phyloP scores from a whole-genome alignment of 371 early-diverging fungal genomes.

The Mortierella sp. region DNA sequence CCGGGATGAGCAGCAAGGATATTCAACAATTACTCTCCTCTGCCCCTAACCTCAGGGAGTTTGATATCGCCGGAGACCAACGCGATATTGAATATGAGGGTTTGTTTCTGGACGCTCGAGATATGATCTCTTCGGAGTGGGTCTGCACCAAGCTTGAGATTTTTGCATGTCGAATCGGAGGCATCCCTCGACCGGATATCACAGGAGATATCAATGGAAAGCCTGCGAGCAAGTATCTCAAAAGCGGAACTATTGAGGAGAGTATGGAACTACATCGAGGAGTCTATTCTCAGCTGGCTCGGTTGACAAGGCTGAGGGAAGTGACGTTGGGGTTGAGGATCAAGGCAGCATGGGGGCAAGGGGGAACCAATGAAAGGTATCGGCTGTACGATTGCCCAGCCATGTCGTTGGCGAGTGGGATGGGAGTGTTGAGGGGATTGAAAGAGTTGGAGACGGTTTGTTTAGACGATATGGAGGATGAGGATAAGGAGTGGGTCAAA shows the following conservation, averaged over 20 bases:
- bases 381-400: too few relatives aligned
- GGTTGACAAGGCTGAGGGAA: conserved; percentile 3
- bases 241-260: background rate
- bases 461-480: too few relatives aligned
- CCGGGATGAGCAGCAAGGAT: background rate
- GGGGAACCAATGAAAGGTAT: too few relatives aligned
- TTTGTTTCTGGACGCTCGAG: background rate
- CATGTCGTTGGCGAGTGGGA: too few relatives aligned
- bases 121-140: background rate
- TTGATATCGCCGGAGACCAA: background rate
- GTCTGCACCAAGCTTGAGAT: background rate
- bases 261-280: background rate
- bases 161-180: background rate
- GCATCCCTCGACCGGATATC: background rate
- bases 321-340: background rate
- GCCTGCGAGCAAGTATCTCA: background rate
- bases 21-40: background rate
- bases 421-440: too few relatives aligned
- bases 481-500: background rate
- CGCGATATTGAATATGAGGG: background rate
- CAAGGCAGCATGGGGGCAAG: background rate
- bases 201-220: background rate
- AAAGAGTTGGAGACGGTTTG: too few relatives aligned
- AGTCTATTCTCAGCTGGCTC: background rate
- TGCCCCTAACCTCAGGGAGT: background rate